Percentiles rank a stretch among this genome's conserved stretches.
These are phyloP conservation scores for Rachicladosporium sp. DNA, from an alignment of 2,329 filamentous ascomycete genomes.

Conservation along the genomic window DNA sequence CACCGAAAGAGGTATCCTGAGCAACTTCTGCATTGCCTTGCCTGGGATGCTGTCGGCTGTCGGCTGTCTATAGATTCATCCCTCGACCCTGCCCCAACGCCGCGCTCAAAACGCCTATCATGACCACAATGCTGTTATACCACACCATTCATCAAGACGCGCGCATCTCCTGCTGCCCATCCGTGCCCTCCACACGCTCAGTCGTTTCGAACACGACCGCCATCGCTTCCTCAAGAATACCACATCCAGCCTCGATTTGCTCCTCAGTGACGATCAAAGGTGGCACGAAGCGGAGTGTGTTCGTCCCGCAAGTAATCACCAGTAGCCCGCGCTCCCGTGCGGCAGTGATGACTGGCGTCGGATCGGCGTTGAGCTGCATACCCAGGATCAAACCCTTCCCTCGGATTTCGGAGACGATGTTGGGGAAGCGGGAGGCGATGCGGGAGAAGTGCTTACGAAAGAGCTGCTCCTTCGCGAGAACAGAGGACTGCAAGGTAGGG, in stretches of 20 bases:
- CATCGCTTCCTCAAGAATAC: conserved; percentile 60
- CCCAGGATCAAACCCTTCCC: conserved; percentile 80
- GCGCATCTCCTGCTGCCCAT: conserved; percentile 34
- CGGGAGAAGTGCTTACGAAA: conserved; percentile 47
- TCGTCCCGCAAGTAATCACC: conserved; percentile 84
- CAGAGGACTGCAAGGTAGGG: conserved; percentile 54
- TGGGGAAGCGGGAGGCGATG: conserved; percentile 51
- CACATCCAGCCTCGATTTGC: conserved; percentile 68
- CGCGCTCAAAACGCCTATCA: too few species aligned
- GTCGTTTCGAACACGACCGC: conserved; percentile 37
- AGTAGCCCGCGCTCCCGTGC: conserved; percentile 78
- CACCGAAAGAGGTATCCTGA: too few species aligned
- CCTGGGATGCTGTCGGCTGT: too few species aligned
- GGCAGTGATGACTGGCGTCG: conserved; percentile 63
- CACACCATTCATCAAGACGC: neutral
- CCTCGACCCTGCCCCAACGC: too few species aligned
- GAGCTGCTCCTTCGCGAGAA: conserved; percentile 53
- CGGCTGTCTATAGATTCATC: too few species aligned
- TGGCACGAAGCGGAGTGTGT: conserved; percentile 86
- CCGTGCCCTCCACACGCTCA: conserved; percentile 26
- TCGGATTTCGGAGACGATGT: conserved; percentile 63
- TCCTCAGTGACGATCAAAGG: conserved; percentile 66
- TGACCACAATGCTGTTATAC: too few species aligned
- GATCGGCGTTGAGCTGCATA: conserved; percentile 66
- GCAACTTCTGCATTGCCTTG: too few species aligned